phyloP scores from a whole-genome alignment of 768 basidiomycete species.

The Tricholoma furcatifolium region DNA sequence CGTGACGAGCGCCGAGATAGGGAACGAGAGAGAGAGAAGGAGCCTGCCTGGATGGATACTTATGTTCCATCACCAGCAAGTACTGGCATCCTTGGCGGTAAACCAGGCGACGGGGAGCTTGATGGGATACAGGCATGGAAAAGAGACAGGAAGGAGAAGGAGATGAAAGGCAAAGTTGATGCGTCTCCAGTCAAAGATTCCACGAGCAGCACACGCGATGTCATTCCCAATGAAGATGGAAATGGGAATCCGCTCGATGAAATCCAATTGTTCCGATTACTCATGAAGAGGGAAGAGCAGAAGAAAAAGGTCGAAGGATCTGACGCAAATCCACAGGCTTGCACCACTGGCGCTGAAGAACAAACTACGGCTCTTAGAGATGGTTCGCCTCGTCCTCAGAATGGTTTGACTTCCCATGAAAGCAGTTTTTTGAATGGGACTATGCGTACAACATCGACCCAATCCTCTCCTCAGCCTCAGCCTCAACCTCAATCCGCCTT shows the following conservation, averaged over 20 bases:
- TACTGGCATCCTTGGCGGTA: constrained; percentile 64
- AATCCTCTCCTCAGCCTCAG: constrained; percentile 9
- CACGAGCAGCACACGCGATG: constrained; percentile 4
- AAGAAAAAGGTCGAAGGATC: constrained; percentile 34
- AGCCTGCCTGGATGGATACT: constrained; percentile 92
- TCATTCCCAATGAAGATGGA: constrained; percentile 17
- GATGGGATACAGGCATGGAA: constrained; percentile 89
- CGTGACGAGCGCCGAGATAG: constrained; percentile 39
- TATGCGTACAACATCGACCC: constrained; percentile 1
- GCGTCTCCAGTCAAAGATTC: constrained; percentile 5
- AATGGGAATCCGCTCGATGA: constrained; percentile 62
- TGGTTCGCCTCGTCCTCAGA: background rate
- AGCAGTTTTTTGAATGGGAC: background rate
- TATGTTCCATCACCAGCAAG: constrained; percentile 64
- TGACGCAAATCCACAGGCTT: constrained; percentile 7
- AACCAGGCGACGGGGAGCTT: constrained; percentile 60
- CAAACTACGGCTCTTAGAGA: background rate
- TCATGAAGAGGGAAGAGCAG: constrained; percentile 79
- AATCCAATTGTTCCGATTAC: constrained; percentile 78
- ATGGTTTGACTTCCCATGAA: background rate
- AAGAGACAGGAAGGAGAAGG: constrained; percentile 78
- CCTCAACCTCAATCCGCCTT: background rate
- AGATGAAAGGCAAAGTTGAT: constrained; percentile 51
- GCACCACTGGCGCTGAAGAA: background rate
- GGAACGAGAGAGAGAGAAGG: constrained; percentile 73